A percentile compares a stretch with the other conserved stretches of the same genome.
Evolutionary conservation across 2,329 filamentous ascomycete genomes (phyloP).

Genomic region (Aspergillus aculeatus): DNA sequence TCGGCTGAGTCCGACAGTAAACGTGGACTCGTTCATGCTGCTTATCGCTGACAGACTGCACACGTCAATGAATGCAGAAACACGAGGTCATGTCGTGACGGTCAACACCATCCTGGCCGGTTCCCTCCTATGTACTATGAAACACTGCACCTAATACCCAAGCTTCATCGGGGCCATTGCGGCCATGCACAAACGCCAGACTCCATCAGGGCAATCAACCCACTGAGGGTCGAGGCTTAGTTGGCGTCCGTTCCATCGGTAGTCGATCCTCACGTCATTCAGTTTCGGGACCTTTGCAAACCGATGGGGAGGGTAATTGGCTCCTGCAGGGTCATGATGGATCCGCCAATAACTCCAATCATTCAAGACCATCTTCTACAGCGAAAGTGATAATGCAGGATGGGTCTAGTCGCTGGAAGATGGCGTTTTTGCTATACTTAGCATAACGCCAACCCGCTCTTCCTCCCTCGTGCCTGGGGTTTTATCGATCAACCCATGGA

Average conservation of each 20-base stretch:
- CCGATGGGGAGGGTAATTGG: neutral
- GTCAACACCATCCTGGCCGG: neutral
- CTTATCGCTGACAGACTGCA: neutral
- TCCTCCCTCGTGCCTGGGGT: neutral
- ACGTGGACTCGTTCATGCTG: neutral
- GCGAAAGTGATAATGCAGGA: neutral
- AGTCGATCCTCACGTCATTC: slow-evolving; percentile 11
- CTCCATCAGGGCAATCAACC: neutral
- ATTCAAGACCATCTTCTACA: neutral
- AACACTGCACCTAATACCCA: neutral
- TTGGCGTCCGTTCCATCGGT: neutral
- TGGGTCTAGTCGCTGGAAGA: neutral
- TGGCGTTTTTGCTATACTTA: neutral
- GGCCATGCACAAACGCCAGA: neutral
- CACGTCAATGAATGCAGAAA: neutral
- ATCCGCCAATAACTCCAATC: neutral
- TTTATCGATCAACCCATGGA: neutral
- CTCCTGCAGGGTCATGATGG: neutral
- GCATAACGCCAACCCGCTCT: no score
- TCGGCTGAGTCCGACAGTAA: neutral
- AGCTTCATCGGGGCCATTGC: neutral
- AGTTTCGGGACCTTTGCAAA: neutral
- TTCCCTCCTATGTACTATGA: neutral
- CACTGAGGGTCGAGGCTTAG: slow-evolving; percentile 7
- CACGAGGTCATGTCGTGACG: neutral